Evolutionary conservation across 306 rosid genomes (phyloP), one percentile per base, ranked within the genome.

Genomic region (Ormosia emarginata): DNA sequence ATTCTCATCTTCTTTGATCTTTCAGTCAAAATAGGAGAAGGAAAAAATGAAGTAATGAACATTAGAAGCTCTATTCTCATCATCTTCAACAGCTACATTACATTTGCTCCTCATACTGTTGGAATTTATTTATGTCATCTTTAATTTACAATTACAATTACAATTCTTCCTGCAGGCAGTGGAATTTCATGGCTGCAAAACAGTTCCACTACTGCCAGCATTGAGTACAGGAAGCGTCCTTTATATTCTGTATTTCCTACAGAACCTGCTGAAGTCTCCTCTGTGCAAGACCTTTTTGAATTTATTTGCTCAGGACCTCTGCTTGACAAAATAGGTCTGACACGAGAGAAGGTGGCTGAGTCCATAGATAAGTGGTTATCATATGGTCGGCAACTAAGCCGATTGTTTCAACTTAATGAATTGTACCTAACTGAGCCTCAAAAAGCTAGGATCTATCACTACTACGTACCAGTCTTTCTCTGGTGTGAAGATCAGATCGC

Each of bases 281-380:
- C 89, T 56, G 90, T 95, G 81, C 81, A 89, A 83, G 93, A 93
- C 74, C 93, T 95, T 81, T 93, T 61, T 46, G 90, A 83, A 5
- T 90, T 93, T 84, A 95, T 95, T 83, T 92, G 97, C 88, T 89
- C 93, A 6, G 97, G 98, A 82, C 94, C 96, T 66, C 81, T 95
- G 83, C 9, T 93, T 36, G 85, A 89, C 47, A 92, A 83, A 81
- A 49, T 90, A 64, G 99, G 96, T 61, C n/a, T 92, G 66, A 79
- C 89, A 33, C 55, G 64, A 18, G 91, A 92, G 50, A 80, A 82
- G 47, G 88, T 93, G 75, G 92, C 93, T 0, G 92, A 93, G 57
- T 90, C 94, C 70, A 84, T 95, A 8, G 98, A 95, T 83, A 92
- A 90, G 67, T 93, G 99, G 99, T 44, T 93, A 30, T 40, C 79